Percentiles rank a stretch among this genome's conserved stretches.
Conservation (phyloP, 371 early-diverging fungal species). For the Massospora cicadina region DNA sequence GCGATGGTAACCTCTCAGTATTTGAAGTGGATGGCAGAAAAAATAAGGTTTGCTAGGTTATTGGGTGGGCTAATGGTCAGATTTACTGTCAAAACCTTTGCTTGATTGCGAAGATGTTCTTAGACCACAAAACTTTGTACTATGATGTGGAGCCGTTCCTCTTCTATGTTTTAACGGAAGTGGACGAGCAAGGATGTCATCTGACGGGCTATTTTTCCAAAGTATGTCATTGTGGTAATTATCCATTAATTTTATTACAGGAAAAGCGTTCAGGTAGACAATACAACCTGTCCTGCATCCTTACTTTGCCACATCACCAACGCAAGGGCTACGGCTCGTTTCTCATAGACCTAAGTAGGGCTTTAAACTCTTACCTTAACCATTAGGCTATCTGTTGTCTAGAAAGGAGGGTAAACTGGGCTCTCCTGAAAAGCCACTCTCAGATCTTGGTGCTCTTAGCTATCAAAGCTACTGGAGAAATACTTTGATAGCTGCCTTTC, state of each 20-base stretch:
- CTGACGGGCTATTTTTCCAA: conserved; percentile 99
- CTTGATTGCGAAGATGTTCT: conserved; percentile 92
- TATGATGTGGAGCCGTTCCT: conserved; percentile 99
- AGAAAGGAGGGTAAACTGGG: conserved; percentile 75
- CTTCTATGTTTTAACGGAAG: conserved; percentile 89
- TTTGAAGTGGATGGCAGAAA: conserved; percentile 94
- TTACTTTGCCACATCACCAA: conserved; percentile 90
- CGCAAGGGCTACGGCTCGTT: conserved; percentile 96
- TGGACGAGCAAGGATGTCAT: conserved; percentile 63
- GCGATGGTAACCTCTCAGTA: conserved; percentile 67
- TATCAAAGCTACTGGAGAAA: conserved; percentile 76
- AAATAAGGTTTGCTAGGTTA: conserved; percentile 30
- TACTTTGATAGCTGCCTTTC: background rate
- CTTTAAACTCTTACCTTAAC: too few relatives aligned
- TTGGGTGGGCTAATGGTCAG: conserved; percentile 18
- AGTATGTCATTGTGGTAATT: conserved; percentile 19
- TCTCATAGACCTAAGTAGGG: conserved; percentile 79
- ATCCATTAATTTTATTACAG: conserved; percentile 17
- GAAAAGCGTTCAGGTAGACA: conserved; percentile 83
- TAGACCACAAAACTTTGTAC: conserved; percentile 98
- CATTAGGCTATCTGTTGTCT: conserved; percentile 52
- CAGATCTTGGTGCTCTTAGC: conserved; percentile 90
- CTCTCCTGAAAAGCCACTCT: conserved; percentile 96
- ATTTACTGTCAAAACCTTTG: conserved; percentile 97
- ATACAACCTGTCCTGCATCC: conserved; percentile 97